A percentile compares a stretch with the other conserved stretches of the same genome.
These are phyloP conservation scores for Pyrenochaeta sp. DNA, from an alignment of 2,329 filamentous ascomycete species.

Conservation along the genomic window DNA sequence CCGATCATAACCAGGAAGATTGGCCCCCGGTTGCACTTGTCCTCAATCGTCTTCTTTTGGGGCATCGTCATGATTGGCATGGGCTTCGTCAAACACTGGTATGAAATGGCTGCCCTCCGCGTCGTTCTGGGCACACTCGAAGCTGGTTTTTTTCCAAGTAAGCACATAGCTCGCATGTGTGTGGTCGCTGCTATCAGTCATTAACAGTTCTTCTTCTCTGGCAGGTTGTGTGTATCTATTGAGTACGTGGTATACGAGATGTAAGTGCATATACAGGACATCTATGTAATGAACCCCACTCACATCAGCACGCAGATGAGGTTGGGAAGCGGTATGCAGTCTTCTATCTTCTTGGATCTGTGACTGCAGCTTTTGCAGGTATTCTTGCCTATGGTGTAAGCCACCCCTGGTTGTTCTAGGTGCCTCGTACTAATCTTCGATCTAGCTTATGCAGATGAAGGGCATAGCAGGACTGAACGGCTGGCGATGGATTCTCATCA, in stretches of 20 bases:
- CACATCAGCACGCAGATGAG: slow-evolving; percentile 56
- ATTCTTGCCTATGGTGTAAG: slow-evolving; percentile 75
- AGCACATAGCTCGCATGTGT: too few relatives aligned
- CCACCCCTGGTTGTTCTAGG: too few relatives aligned
- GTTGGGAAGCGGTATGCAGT: slow-evolving; percentile 72
- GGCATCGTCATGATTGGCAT: slow-evolving; percentile 55
- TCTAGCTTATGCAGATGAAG: slow-evolving; percentile 70
- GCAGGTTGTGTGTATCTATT: slow-evolving; percentile 57
- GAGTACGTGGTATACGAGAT: slow-evolving; percentile 46
- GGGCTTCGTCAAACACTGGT: slow-evolving; percentile 49
- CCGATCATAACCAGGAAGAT: slow-evolving; percentile 51
- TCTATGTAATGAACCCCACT: too few relatives aligned
- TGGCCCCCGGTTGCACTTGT: slow-evolving; percentile 48
- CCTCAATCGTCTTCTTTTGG: slow-evolving; percentile 47
- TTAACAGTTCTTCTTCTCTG: too few relatives aligned
- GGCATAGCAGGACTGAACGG: slow-evolving; percentile 59
- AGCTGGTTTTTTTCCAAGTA: slow-evolving; percentile 50
- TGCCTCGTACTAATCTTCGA: too few relatives aligned
- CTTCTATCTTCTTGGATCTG: slow-evolving; percentile 73
- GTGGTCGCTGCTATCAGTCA: too few relatives aligned
- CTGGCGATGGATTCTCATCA: slow-evolving; percentile 58
- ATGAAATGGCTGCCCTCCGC: slow-evolving; percentile 45
- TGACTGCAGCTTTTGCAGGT: slow-evolving; percentile 71
- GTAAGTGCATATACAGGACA: too few relatives aligned
- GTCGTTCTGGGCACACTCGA: slow-evolving; percentile 51